Conservation (phyloP, 129 eudicot species). For the Chrysanthemum seticuspe region DNA sequence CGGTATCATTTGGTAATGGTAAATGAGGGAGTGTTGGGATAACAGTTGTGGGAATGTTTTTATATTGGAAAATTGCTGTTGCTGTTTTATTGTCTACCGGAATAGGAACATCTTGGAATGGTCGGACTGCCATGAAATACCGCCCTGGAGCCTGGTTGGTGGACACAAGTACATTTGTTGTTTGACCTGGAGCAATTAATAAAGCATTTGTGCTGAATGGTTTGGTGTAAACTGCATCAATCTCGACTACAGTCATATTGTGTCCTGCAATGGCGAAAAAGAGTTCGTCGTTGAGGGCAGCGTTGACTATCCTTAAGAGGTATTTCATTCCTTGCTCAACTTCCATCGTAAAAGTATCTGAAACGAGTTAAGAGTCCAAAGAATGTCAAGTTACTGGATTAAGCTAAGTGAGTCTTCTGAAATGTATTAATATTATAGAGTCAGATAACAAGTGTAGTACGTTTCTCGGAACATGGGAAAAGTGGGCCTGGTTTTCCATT, state of each 20-base stretch:
- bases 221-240: conserved; percentile 60
- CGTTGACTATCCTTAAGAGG: conserved; percentile 50
- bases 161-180: conserved; percentile 51
- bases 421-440: too few species aligned
- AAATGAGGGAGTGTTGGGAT: conserved; percentile 48
- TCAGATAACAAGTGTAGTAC: conserved; percentile 8
- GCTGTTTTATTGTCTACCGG: conserved; percentile 57
- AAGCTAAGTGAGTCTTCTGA: background rate
- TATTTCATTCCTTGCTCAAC: conserved; percentile 61
- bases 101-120: conserved; percentile 49
- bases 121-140: conserved; percentile 59
- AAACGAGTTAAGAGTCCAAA: background rate
- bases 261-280: conserved; percentile 52
- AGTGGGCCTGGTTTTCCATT: conserved; percentile 77
- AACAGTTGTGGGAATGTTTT: conserved; percentile 39
- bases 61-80: conserved; percentile 58
- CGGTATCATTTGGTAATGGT: conserved; percentile 45
- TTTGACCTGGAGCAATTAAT: conserved; percentile 64
- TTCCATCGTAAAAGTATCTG: conserved; percentile 63
- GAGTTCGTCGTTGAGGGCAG: conserved; percentile 63
- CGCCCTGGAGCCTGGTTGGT: conserved; percentile 49
- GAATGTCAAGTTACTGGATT: background rate
- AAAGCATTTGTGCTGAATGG: conserved; percentile 47
- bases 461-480: conserved; percentile 66
- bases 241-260: conserved; percentile 55